phyloP scores from a whole-genome alignment of 768 basidiomycete species.

The Naganishia antarctica region DNA sequence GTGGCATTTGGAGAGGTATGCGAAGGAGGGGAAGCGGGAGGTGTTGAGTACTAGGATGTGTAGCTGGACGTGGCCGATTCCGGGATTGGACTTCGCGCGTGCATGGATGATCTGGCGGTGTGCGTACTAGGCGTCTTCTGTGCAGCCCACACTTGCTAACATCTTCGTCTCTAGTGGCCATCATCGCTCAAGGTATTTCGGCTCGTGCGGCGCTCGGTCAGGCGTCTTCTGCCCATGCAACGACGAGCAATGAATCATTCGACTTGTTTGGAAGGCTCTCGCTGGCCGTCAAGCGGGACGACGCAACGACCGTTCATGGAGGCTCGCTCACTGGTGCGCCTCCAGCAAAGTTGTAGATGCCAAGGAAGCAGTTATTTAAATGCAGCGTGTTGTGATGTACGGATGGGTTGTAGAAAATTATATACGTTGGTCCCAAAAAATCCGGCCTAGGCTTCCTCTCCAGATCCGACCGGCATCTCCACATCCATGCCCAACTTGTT shows the following conservation, averaged over 20 bases:
- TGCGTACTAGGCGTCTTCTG: conserved; percentile 48
- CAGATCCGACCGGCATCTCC: conserved; percentile 2
- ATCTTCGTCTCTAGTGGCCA: conserved; percentile 56
- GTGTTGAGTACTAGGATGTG: conserved; percentile 12
- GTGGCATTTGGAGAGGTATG: background rate
- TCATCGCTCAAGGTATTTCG: conserved; percentile 81
- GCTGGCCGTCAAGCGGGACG: conserved; percentile 50
- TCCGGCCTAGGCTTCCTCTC: too few relatives aligned
- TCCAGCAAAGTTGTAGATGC: conserved; percentile 37
- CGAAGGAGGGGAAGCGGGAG: background rate
- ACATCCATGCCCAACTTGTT: conserved; percentile 16
- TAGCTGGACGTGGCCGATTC: conserved; percentile 66
- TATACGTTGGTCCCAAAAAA: too few relatives aligned
- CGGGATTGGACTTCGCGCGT: conserved; percentile 70
- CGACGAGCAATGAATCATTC: conserved; percentile 49
- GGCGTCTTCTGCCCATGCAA: conserved; percentile 78
- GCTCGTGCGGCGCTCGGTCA: conserved; percentile 78
- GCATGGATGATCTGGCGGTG: conserved; percentile 81
- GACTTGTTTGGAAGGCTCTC: conserved; percentile 62
- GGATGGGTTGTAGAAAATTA: too few relatives aligned
- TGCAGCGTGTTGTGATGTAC: too few relatives aligned
- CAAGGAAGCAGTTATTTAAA: too few relatives aligned
- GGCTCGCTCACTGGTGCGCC: background rate
- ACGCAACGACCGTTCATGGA: conserved; percentile 28
- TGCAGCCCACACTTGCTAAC: background rate